Percentiles rank a stretch among this genome's conserved stretches.
Evolutionary conservation across 2,329 filamentous ascomycete genomes (phyloP).

Genomic region (Penicillium sp.): DNA sequence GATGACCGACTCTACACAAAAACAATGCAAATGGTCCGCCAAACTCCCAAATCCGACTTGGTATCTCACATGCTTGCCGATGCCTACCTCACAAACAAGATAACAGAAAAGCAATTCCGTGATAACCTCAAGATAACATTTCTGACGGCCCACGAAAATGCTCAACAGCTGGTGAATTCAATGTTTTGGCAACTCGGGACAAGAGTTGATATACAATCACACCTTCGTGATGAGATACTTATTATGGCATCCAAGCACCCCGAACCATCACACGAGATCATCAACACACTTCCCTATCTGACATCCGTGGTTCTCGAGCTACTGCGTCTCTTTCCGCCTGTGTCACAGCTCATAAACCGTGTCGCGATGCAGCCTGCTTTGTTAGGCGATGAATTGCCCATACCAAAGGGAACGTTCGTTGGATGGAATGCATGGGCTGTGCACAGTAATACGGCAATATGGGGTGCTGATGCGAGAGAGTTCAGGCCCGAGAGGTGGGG

Average conservation of each 20-base stretch:
- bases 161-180: constrained; percentile 41
- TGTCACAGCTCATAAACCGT: constrained; percentile 53
- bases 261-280: constrained; percentile 21
- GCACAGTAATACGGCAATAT: constrained; percentile 38
- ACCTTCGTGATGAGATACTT: constrained; percentile 34
- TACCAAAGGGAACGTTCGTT: constrained; percentile 42
- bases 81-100: constrained; percentile 25
- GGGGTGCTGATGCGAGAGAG: constrained; percentile 32
- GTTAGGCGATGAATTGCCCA: constrained; percentile 28
- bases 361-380: constrained; percentile 32
- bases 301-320: constrained; percentile 50
- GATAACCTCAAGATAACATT: constrained; percentile 46
- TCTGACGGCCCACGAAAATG: constrained; percentile 47
- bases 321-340: constrained; percentile 52
- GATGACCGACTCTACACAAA: constrained; percentile 18
- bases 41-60: constrained; percentile 10
- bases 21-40: constrained; percentile 8
- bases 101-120: constrained; percentile 41
- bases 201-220: constrained; percentile 33
- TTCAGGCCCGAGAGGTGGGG: constrained; percentile 43
- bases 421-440: constrained; percentile 46
- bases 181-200: constrained; percentile 41
- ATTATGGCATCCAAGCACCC: background rate
- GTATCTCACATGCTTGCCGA: constrained; percentile 25
- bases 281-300: constrained; percentile 45